A percentile compares a stretch with the other conserved stretches of the same genome.
Conservation (phyloP, 2,329 filamentous ascomycete genomes). For the Lasiodiplodia sp. region DNA sequence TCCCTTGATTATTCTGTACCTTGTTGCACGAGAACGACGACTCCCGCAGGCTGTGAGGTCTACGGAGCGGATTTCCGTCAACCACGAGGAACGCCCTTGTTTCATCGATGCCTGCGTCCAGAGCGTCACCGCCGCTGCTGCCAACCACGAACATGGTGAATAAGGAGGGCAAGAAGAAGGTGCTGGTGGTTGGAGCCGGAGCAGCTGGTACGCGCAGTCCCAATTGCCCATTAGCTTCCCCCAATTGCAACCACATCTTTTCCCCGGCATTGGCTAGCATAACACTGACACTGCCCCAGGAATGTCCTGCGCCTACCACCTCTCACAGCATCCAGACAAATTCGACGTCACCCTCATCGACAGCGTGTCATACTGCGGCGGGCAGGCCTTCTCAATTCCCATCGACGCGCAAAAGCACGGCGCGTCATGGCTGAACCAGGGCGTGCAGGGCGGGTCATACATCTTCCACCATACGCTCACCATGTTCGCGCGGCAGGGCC, state of each 20-base stretch:
- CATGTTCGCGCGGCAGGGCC: slow-evolving; percentile 66
- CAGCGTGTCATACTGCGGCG: slow-evolving; percentile 64
- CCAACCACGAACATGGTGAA: slow-evolving; percentile 24
- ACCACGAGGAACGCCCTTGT: not conserved
- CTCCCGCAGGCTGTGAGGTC: not conserved
- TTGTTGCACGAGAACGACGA: not conserved
- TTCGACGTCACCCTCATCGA: slow-evolving; percentile 70
- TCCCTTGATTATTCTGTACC: not conserved
- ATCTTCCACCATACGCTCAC: slow-evolving; percentile 74
- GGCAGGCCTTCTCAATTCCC: slow-evolving; percentile 66
- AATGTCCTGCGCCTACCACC: slow-evolving; percentile 71
- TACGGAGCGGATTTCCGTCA: not conserved
- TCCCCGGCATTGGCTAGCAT: too few relatives aligned
- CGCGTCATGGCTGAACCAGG: slow-evolving; percentile 67
- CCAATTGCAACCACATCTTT: slow-evolving; percentile 6
- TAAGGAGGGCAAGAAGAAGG: slow-evolving; percentile 42
- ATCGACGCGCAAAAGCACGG: slow-evolving; percentile 64
- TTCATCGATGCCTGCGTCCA: slow-evolving; percentile 11
- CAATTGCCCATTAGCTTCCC: not conserved
- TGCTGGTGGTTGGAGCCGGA: slow-evolving; percentile 50
- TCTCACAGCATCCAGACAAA: slow-evolving; percentile 69
- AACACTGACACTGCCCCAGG: slow-evolving; percentile 42
- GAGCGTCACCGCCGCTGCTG: slow-evolving; percentile 9
- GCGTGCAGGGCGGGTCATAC: slow-evolving; percentile 69
- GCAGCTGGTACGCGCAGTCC: slow-evolving; percentile 44